Conservation (phyloP, 177 flowering plant genomes). For the Telopea speciosissima region DNA sequence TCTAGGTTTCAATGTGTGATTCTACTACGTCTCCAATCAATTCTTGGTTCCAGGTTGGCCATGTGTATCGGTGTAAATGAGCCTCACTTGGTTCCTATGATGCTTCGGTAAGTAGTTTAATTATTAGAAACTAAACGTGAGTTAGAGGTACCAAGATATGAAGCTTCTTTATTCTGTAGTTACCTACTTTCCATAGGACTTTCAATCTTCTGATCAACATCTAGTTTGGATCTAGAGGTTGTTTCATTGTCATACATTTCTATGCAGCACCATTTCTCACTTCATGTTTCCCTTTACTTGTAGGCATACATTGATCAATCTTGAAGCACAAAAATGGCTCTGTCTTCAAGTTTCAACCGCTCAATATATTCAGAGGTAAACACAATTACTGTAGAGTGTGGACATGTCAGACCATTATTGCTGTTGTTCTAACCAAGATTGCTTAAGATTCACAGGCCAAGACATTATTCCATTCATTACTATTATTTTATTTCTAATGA, state of each 20-base stretch:
- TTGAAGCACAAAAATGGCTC: conserved; percentile 22
- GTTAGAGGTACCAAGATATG: too few relatives aligned
- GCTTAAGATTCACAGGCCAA: not conserved
- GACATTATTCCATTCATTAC: not conserved
- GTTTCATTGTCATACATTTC: not conserved
- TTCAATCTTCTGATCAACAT: too few relatives aligned
- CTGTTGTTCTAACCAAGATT: not conserved
- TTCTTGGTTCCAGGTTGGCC: too few relatives aligned
- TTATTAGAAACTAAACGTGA: too few relatives aligned
- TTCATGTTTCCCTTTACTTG: conserved; percentile 1
- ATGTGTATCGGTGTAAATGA: too few relatives aligned
- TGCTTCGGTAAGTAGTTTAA: too few relatives aligned
- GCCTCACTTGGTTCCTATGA: too few relatives aligned
- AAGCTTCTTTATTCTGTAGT: too few relatives aligned
- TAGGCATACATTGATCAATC: conserved; percentile 24
- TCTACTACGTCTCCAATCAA: too few relatives aligned
- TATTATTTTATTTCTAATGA: not conserved
- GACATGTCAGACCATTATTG: not conserved
- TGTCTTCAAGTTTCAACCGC: conserved; percentile 36
- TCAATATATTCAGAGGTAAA: conserved; percentile 47
- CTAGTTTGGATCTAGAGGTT: not conserved
- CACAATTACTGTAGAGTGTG: not conserved
- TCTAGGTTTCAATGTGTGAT: too few relatives aligned
- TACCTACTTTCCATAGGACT: too few relatives aligned
- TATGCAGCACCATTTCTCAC: not conserved